Evolutionary conservation across 768 basidiomycete genomes (phyloP), one percentile per base, ranked within the genome.

Genomic region (Crucibulum laeve): DNA sequence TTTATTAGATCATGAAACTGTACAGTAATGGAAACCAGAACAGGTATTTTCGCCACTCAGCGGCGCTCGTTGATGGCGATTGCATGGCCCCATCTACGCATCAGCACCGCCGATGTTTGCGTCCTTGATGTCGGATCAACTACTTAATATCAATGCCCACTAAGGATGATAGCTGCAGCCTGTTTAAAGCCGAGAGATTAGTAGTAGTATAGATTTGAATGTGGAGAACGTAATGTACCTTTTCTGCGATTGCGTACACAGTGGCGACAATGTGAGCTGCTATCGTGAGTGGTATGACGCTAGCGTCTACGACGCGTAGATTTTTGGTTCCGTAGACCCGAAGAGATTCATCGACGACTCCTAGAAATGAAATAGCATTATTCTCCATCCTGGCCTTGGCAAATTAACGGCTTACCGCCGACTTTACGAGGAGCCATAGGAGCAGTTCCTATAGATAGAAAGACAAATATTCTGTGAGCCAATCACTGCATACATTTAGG

Each of bases 141-240:
- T n/a, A n/a, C n/a, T n/a, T n/a, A n/a, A n/a, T n/a, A n/a, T n/a
- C n/a, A n/a, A n/a, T n/a, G n/a, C n/a, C n/a, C n/a, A n/a, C n/a
- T n/a, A n/a, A n/a, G n/a, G n/a, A n/a, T n/a, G n/a, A n/a, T n/a
- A n/a, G n/a, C n/a, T n/a, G n/a, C n/a, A n/a, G n/a, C n/a, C n/a
- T n/a, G n/a, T n/a, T n/a, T n/a, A n/a, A 63, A 33, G 59, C 55
- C 6, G 50, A 43, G 19, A 54, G 60, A 36, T 39, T 35, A 38
- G 13, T 5, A 21, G 5, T 30, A 26, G 25, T 15, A 4, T 15
- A 15, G 11, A 72, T 51, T 3, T 71, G 64, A 32, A 49, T 52
- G 34, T 56, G 53, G 23, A 73, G 67, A n/a, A n/a, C 7, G 36
- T 17, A 37, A n/a, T 18, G 8, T n/a, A 21, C 36, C 19, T 37